phyloP scores from a whole-genome alignment of 108 stramenopile genomes.

The Hondaea fermentalgiana region DNA sequence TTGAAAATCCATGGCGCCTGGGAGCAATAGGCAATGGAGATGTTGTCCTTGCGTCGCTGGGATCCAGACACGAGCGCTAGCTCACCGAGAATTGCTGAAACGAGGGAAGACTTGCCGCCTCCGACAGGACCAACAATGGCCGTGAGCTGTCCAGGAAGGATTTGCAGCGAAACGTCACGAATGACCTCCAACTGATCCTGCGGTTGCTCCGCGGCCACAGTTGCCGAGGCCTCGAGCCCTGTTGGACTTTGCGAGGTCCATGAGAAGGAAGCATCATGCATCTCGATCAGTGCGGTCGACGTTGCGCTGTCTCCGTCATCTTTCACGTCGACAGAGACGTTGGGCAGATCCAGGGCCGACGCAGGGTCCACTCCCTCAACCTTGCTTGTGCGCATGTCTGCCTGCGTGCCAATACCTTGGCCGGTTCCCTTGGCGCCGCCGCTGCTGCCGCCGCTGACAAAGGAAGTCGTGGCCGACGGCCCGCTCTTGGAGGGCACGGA shows the following conservation, averaged over 20 bases:
- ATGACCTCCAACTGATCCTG: background rate
- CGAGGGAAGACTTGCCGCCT: conserved; percentile 66
- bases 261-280: background rate
- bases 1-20: conserved; percentile 87
- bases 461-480: too few species aligned
- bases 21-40: conserved; percentile 66
- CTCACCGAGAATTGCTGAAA: conserved; percentile 69
- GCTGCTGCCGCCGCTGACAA: too few species aligned
- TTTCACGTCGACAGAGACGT: too few species aligned
- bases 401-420: too few species aligned
- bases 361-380: too few species aligned
- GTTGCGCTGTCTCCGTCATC: too few species aligned
- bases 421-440: too few species aligned
- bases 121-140: conserved; percentile 70
- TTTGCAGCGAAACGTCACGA: background rate
- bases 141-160: conserved; percentile 25
- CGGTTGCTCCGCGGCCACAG: background rate
- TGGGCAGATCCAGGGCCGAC: too few species aligned
- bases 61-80: conserved; percentile 16
- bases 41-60: background rate
- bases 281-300: background rate
- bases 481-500: too few species aligned
- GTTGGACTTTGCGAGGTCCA: background rate
- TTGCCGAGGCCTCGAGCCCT: too few species aligned
- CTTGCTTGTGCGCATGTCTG: too few species aligned